A percentile compares a stretch with the other conserved stretches of the same genome.
phyloP scores from a whole-genome alignment of 345 rosid species.

The Eucalyptus microcorys region DNA sequence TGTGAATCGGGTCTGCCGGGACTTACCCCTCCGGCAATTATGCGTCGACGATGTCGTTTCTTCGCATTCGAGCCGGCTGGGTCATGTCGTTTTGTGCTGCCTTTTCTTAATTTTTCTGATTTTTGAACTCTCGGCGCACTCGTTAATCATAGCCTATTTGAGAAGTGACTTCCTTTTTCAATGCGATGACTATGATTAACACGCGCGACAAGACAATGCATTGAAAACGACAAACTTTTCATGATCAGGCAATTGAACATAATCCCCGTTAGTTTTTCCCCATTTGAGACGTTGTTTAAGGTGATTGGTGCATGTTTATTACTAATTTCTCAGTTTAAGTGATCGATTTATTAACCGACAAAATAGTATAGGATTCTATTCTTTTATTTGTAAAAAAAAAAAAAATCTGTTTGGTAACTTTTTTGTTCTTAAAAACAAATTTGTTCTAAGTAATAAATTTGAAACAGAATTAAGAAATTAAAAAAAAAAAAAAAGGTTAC shows the following conservation, averaged over 20 bases:
- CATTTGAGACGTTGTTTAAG: background rate
- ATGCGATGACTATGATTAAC: background rate
- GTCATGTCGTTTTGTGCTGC: background rate
- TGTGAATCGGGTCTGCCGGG: background rate
- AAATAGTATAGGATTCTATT: fast-evolving
- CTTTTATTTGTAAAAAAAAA: too few relatives aligned
- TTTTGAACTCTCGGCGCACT: background rate
- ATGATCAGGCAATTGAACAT: background rate
- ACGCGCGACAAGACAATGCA: background rate
- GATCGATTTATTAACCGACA: too few relatives aligned
- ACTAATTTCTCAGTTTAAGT: background rate
- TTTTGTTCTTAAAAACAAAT: fast-evolving
- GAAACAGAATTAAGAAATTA: fast-evolving
- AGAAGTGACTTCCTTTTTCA: background rate
- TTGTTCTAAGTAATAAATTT: fast-evolving
- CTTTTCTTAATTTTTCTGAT: background rate
- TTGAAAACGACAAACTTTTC: background rate
- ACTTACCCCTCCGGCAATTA: background rate
- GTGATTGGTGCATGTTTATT: background rate
- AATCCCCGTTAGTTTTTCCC: background rate
- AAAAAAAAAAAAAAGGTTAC: fast-evolving
- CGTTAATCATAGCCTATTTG: background rate
- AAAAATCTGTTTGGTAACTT: fast-evolving
- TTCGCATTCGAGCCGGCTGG: background rate
- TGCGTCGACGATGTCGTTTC: background rate